phyloP scores from a whole-genome alignment of 345 rosid species.

The Eutrema japonicum region DNA sequence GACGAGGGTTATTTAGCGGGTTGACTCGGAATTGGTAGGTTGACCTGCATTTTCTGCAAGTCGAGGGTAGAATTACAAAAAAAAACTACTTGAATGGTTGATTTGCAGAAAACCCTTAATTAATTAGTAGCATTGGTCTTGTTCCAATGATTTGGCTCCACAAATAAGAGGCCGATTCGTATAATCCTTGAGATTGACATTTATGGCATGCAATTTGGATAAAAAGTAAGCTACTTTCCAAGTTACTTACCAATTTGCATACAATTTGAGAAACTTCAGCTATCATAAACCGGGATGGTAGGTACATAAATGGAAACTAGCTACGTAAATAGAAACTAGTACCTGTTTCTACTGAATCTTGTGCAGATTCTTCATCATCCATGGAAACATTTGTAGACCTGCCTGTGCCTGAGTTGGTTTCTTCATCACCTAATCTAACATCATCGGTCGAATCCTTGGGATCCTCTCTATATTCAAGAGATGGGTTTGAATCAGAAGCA shows the following conservation, averaged over 20 bases:
- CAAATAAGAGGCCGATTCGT: neutral
- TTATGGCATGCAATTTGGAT: neutral
- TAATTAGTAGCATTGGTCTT: conserved; percentile 3
- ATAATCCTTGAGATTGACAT: neutral
- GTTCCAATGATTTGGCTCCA: neutral
- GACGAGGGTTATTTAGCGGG: no score
- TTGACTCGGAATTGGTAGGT: no score
- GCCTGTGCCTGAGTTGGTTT: conserved; percentile 34
- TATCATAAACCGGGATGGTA: conserved; percentile 9
- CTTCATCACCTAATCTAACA: conserved; percentile 41
- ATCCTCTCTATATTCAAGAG: conserved; percentile 39
- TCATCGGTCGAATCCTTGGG: neutral
- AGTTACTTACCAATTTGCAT: no score
- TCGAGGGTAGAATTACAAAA: no score
- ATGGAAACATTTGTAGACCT: conserved; percentile 36
- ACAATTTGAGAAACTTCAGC: neutral
- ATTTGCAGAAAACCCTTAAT: no score
- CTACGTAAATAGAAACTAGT: conserved; percentile 13
- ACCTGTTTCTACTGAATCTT: conserved; percentile 59
- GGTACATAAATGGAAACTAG: conserved; percentile 12
- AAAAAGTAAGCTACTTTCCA: neutral
- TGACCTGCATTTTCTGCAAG: no score
- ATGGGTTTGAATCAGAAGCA: conserved; percentile 35
- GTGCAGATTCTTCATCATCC: conserved; percentile 33
- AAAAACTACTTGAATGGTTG: no score